Evolutionary conservation across 345 rosid genomes (phyloP), one percentile per base, ranked within the genome.

Genomic region (Isatis tinctoria): DNA sequence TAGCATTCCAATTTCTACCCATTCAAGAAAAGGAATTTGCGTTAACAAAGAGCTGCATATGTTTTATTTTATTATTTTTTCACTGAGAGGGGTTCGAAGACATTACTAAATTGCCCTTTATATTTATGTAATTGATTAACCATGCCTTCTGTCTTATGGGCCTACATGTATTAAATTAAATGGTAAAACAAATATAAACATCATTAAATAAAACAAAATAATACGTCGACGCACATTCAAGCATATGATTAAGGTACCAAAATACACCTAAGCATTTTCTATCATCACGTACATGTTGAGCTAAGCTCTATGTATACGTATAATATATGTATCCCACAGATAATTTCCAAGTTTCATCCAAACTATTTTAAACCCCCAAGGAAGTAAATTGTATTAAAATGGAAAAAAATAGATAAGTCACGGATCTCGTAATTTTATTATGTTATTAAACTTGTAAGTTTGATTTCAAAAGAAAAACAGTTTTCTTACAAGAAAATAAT

Each of bases 181-280:
- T 30, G 33, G 24, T 10, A 40, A 53, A 62, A 57, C 48, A 60
- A 16, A 48, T 57, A 22, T 39, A 65, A 64, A 14, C 60, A 76
- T 70, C 54, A 71, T 70, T 77, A 77, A 64, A 76, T 58, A 44
- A 70, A 70, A 76, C 75, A 76, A 58, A 77, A 71, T 72, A 72
- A 77, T 72, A 72, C 56, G 60, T 58, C 64, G 28, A 77, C 68
- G 77, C 76, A 71, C 80, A 77, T 77, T 77, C 76, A 59, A 65
- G 73, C 77, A 59, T 77, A 77, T 77, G 80, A 77, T 71, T 72
- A 77, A 71, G 72, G 64, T 71, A 77, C 76, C 73, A 57, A 58
- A 62, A 65, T 70, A 77, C 80, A 77, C 67, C 80, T 56, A 77
- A 77, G 80, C 80, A 72, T 39, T 65, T 48, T 24, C 68, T 24